These are phyloP conservation scores for Mortierella sp. DNA, from an alignment of 371 early-diverging fungal genomes.

Conservation along the genomic window DNA sequence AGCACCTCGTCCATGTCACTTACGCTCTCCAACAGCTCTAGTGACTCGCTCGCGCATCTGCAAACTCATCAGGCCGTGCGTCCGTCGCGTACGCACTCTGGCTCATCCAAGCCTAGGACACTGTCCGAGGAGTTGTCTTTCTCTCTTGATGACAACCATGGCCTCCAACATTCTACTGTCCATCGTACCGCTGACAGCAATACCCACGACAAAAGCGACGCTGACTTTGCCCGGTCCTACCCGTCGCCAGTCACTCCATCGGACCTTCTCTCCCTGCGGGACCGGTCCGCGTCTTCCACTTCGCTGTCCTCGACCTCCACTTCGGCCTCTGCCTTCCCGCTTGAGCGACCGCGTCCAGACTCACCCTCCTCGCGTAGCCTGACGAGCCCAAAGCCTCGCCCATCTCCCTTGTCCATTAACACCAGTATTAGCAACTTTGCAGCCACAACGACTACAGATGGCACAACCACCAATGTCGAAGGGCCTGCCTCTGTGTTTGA, in stretches of 20 bases:
- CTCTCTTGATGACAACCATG: constrained; percentile 13
- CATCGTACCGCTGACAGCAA: neutral
- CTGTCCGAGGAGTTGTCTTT: constrained; percentile 38
- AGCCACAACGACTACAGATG: constrained; percentile 4
- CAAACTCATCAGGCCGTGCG: constrained; percentile 3
- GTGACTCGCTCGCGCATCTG: constrained; percentile 12
- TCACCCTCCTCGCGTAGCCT: constrained; percentile 15
- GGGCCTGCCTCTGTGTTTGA: constrained; percentile 29
- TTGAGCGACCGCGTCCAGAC: constrained; percentile 9
- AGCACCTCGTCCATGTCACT: constrained; percentile 37
- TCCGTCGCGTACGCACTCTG: constrained; percentile 4
- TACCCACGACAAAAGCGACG: constrained; percentile 5
- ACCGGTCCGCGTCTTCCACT: constrained; percentile 19
- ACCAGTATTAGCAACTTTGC: constrained; percentile 11
- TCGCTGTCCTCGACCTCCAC: constrained; percentile 5
- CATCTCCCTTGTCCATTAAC: constrained; percentile 46
- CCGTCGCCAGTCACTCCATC: constrained; percentile 42
- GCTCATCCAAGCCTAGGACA: constrained; percentile 21
- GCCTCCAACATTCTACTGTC: neutral
- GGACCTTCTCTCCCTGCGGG: constrained; percentile 33
- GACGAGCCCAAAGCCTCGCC: constrained; percentile 22
- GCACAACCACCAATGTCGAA: constrained; percentile 9
- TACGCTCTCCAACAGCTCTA: constrained; percentile 20
- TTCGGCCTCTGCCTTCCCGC: constrained; percentile 18
- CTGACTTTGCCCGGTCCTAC: constrained; percentile 9